Conservation (phyloP, 2,329 filamentous ascomycete genomes). For the Colletotrichum sp. region DNA sequence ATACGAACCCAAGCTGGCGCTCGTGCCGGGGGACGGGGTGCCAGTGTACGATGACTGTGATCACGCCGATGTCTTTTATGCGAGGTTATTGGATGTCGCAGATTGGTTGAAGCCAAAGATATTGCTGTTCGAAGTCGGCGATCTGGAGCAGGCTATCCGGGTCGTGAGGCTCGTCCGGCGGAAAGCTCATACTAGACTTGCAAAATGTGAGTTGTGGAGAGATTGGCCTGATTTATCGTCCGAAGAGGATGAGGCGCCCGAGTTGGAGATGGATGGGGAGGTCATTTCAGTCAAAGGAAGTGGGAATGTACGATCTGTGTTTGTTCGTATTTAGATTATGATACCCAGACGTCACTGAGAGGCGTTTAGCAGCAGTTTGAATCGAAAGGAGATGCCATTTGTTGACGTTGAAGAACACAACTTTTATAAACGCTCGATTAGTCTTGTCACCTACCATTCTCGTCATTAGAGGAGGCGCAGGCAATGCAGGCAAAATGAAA, state of each 20-base stretch:
- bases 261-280: slow-evolving; percentile 25
- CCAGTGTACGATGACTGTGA: slow-evolving; percentile 34
- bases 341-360: background rate
- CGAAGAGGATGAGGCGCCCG: slow-evolving; percentile 28
- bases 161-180: slow-evolving; percentile 57
- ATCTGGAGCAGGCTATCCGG: slow-evolving; percentile 68
- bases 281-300: slow-evolving; percentile 42
- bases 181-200: slow-evolving; percentile 30
- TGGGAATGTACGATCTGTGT: slow-evolving; percentile 53
- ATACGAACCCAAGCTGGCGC: slow-evolving; percentile 80
- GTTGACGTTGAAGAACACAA: background rate
- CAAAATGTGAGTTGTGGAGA: slow-evolving; percentile 71
- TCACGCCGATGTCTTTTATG: slow-evolving; percentile 69
- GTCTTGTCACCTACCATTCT: background rate
- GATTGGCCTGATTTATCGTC: slow-evolving; percentile 62
- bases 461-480: background rate
- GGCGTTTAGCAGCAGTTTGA: background rate
- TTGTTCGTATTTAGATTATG: slow-evolving; percentile 18
- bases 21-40: slow-evolving; percentile 60
- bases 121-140: slow-evolving; percentile 75
- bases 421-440: background rate
- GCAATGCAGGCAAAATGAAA: background rate
- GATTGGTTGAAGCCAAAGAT: slow-evolving; percentile 53
- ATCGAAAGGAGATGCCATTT: background rate
- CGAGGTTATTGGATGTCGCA: slow-evolving; percentile 64